Evolutionary conservation across 306 rosid species (phyloP).

Genomic region (Macrotyloma uniflorum): DNA sequence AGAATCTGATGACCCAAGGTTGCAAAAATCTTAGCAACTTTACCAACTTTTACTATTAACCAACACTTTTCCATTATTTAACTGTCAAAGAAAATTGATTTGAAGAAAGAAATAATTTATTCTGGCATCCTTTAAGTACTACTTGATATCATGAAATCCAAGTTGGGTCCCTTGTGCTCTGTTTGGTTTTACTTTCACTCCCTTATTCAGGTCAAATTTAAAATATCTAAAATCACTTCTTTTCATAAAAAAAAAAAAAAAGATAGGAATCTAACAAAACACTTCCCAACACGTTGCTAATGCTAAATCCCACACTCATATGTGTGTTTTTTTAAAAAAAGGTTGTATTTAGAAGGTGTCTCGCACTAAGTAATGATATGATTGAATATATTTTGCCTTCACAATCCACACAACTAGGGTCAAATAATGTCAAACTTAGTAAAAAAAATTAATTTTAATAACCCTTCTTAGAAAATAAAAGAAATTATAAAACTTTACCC

Average conservation of each 20-base stretch:
- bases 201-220: not conserved
- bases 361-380: not conserved
- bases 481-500: too few relatives aligned
- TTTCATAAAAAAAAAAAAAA: not conserved
- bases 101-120: not conserved
- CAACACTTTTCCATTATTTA: not conserved
- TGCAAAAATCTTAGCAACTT: not conserved
- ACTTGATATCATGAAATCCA: slow-evolving; percentile 21
- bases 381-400: not conserved
- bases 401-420: not conserved
- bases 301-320: not conserved
- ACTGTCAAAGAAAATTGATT: not conserved
- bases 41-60: not conserved
- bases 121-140: not conserved
- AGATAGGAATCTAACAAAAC: not conserved
- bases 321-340: not conserved
- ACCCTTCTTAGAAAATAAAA: too few relatives aligned
- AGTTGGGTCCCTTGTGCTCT: not conserved
- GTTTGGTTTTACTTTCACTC: not conserved
- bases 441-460: too few relatives aligned
- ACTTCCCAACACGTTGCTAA: slow-evolving; percentile 5
- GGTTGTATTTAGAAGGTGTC: not conserved
- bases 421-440: not conserved
- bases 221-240: not conserved
- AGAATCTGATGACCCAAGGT: not conserved